phyloP scores from a whole-genome alignment of 129 eudicot species.

The Artemisia annua region DNA sequence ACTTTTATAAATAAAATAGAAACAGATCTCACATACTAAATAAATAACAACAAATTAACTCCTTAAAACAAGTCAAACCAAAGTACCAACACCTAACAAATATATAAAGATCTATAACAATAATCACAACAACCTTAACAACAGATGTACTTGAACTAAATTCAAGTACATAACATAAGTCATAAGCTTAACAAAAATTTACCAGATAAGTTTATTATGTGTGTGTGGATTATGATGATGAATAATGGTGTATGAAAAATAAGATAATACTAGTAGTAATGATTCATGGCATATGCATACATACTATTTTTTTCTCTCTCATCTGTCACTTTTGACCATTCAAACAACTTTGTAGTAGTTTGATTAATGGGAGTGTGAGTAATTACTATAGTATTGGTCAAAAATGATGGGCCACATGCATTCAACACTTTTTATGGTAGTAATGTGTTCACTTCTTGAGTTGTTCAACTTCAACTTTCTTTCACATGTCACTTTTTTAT shows the following conservation, averaged over 20 bases:
- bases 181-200: too few species aligned
- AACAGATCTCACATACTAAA: not conserved
- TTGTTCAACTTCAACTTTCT: conserved; percentile 20
- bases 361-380: too few species aligned
- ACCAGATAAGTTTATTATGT: too few species aligned
- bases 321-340: conserved; percentile 34
- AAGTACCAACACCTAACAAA: not conserved
- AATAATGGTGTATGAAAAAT: conserved; percentile 8
- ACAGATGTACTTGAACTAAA: too few species aligned
- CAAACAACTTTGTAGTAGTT: conserved; percentile 17
- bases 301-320: conserved; percentile 6
- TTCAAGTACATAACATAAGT: too few species aligned
- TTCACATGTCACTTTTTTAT: not conserved
- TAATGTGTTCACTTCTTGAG: not conserved
- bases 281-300: not conserved
- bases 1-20: too few species aligned
- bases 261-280: not conserved
- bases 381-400: conserved; percentile 20
- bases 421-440: conserved; percentile 16
- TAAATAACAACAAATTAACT: not conserved
- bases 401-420: conserved; percentile 37
- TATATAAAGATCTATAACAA: not conserved
- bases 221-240: too few species aligned
- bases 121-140: not conserved
- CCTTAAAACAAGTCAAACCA: not conserved